Percentiles rank a stretch among this genome's conserved stretches.
Evolutionary conservation across 208 protist species (phyloP).

Genomic region (Trypanosoma conorhini): DNA sequence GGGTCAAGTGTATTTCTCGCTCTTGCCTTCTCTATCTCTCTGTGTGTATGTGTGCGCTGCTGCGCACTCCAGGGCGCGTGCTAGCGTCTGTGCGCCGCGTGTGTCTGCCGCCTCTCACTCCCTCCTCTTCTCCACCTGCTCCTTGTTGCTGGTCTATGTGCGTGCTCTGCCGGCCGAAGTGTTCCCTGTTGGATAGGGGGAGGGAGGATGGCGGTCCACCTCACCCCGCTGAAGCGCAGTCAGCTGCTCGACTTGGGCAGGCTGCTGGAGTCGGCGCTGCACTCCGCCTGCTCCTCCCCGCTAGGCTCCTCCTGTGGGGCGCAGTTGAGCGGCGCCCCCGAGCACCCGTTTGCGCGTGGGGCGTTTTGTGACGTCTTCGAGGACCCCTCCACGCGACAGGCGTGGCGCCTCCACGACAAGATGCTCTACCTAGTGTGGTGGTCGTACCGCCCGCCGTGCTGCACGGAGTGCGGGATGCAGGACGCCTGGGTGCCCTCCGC

Average conservation of each 20-base stretch:
- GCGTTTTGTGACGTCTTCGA: conserved; percentile 67
- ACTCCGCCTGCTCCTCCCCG: conserved; percentile 15
- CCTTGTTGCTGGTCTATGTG: not conserved
- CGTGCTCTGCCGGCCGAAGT: not conserved
- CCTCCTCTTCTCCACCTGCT: not conserved
- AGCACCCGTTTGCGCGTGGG: conserved; percentile 52
- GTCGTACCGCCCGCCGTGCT: conserved; percentile 60
- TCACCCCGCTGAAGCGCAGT: conserved; percentile 65
- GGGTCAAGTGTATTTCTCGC: no score
- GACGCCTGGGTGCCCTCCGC: conserved; percentile 69
- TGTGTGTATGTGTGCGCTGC: no score
- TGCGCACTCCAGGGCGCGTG: not conserved
- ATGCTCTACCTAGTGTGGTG: conserved; percentile 89
- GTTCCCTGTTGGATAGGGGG: not conserved
- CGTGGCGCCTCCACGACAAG: conserved; percentile 73
- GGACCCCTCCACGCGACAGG: conserved; percentile 42
- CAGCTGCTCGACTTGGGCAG: conserved; percentile 69
- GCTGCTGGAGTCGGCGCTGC: conserved; percentile 42
- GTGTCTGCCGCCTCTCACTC: not conserved
- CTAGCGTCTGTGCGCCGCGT: not conserved
- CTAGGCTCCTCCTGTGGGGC: not conserved
- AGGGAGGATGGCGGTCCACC: conserved; percentile 33
- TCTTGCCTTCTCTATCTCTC: no score
- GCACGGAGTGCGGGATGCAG: conserved; percentile 65
- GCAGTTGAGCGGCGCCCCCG: not conserved